A percentile compares a stretch with the other conserved stretches of the same genome.
Conservation (phyloP, 2,329 filamentous ascomycete species). For the Aotearoamyces nothofagi region DNA sequence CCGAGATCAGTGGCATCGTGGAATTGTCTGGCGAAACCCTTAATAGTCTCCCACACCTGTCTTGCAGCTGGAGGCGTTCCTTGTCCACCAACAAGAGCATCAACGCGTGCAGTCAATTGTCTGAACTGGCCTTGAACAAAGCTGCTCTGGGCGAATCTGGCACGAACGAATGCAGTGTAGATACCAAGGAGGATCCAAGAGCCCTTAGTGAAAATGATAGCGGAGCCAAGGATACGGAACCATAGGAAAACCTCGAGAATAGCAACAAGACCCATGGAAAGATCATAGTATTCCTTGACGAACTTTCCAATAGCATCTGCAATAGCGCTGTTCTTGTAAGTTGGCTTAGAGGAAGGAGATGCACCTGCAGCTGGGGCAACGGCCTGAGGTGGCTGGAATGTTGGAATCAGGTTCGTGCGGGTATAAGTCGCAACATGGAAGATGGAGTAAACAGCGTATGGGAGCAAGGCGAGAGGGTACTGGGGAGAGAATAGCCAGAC, state of each 20-base stretch:
- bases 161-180: slow-evolving; percentile 87
- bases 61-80: slow-evolving; percentile 68
- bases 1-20: slow-evolving; percentile 66
- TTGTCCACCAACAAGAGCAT: slow-evolving; percentile 73
- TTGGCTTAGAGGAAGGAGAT: slow-evolving; percentile 40
- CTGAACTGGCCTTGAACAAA: slow-evolving; percentile 80
- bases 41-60: slow-evolving; percentile 67
- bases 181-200: slow-evolving; percentile 77
- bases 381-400: slow-evolving; percentile 53
- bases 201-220: slow-evolving; percentile 75
- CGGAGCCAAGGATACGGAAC: slow-evolving; percentile 66
- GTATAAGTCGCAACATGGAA: slow-evolving; percentile 98
- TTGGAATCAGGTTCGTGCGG: slow-evolving; percentile 83
- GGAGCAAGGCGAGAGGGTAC: slow-evolving; percentile 77
- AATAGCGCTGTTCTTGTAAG: slow-evolving; percentile 34
- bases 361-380: slow-evolving; percentile 36
- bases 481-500: slow-evolving; percentile 90
- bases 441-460: slow-evolving; percentile 91
- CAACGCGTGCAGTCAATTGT: slow-evolving; percentile 58
- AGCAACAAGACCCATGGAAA: slow-evolving; percentile 87
- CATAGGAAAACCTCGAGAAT: slow-evolving; percentile 78
- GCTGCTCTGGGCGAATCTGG: slow-evolving; percentile 75
- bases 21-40: slow-evolving; percentile 57
- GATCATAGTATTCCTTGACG: slow-evolving; percentile 96
- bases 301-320: slow-evolving; percentile 80